Percentiles rank a stretch among this genome's conserved stretches.
These are phyloP conservation scores for Skeletonema tropicum DNA, from an alignment of 108 stramenopile species.

Conservation along the genomic window DNA sequence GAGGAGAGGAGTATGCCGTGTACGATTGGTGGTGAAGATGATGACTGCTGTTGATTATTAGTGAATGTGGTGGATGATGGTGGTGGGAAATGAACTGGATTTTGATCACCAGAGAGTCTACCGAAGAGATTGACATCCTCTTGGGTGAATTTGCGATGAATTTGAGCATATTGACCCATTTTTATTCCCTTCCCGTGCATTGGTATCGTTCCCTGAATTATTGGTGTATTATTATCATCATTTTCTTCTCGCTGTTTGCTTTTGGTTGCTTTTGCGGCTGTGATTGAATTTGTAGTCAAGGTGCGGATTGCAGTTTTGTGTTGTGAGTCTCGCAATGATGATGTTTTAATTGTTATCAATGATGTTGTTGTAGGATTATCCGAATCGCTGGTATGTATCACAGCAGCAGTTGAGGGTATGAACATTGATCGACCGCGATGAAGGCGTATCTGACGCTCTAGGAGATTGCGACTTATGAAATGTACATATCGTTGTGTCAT, in stretches of 20 bases:
- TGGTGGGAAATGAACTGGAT: slow-evolving; percentile 65
- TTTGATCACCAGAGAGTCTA: slow-evolving; percentile 64
- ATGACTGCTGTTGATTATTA: not conserved
- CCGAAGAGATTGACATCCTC: slow-evolving; percentile 62
- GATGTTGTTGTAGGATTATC: not conserved
- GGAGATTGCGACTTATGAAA: too few relatives aligned
- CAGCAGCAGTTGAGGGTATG: too few relatives aligned
- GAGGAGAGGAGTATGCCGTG: slow-evolving; percentile 82
- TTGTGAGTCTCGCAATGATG: not conserved
- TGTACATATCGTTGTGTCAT: too few relatives aligned
- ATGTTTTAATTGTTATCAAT: too few relatives aligned
- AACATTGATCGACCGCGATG: too few relatives aligned
- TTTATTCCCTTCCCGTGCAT: slow-evolving; percentile 56
- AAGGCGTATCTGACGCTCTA: too few relatives aligned
- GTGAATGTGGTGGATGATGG: slow-evolving; percentile 3
- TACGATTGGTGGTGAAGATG: slow-evolving; percentile 44
- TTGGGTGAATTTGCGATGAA: slow-evolving; percentile 54
- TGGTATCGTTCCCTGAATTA: slow-evolving; percentile 67
- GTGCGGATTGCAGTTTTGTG: not conserved
- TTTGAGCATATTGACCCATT: slow-evolving; percentile 72
- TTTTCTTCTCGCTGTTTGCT: too few relatives aligned
- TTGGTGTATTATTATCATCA: not conserved
- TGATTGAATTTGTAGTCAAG: not conserved
- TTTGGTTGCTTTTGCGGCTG: not conserved
- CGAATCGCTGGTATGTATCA: too few relatives aligned